A percentile compares a stretch with the other conserved stretches of the same genome.
Conservation (phyloP, 2,329 filamentous ascomycete species). For the Diaporthe caulivora region DNA sequence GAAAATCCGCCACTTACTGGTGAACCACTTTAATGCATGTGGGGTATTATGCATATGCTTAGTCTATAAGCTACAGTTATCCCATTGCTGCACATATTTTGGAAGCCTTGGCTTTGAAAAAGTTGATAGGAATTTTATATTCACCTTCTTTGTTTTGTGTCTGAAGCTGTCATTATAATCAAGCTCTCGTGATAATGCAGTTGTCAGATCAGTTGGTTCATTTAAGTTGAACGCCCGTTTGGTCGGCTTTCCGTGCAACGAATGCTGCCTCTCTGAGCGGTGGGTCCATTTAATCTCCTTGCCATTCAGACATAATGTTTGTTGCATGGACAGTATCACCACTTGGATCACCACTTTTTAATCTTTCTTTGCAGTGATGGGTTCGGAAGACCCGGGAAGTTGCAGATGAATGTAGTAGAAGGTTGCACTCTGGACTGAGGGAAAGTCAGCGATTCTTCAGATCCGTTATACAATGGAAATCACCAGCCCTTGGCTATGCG, state of each 20-base stretch:
- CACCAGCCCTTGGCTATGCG: too few species aligned
- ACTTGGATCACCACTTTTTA: background rate
- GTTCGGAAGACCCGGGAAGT: background rate
- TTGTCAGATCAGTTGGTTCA: background rate
- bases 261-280: background rate
- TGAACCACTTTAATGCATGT: too few species aligned
- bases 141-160: background rate
- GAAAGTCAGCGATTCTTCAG: too few species aligned
- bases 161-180: background rate
- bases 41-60: conserved; percentile 14
- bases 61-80: background rate
- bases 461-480: too few species aligned
- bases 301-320: background rate
- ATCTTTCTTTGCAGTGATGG: background rate
- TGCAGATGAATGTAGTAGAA: background rate
- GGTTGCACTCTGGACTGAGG: too few species aligned
- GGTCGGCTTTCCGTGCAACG: background rate
- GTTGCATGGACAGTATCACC: background rate
- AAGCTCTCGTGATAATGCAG: background rate
- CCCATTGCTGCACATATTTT: too few species aligned
- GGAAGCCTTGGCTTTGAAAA: too few species aligned
- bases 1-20: too few species aligned
- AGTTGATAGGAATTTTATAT: background rate
- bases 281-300: background rate
- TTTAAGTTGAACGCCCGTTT: background rate